Evolutionary conservation across 2,329 filamentous ascomycete genomes (phyloP), one percentile per base, ranked within the genome.

Genomic region (Verticillium klebahnii): DNA sequence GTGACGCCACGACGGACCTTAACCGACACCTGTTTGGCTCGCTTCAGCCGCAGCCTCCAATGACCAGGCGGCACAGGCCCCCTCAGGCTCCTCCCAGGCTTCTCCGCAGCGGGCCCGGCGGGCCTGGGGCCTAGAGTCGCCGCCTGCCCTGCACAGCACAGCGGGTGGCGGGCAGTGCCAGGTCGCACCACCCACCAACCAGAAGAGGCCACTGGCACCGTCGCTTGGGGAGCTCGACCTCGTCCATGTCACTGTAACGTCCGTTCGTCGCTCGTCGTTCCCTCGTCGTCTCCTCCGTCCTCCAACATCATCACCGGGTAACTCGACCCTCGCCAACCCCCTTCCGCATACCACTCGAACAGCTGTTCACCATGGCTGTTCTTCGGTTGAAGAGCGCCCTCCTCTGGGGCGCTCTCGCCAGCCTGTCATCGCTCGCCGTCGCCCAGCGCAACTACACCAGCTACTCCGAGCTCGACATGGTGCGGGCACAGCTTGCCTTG

Each of bases 401-500:
- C 64, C 70, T 77, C 61, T 58, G 78, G 59, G 75, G 75, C 65
- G 73, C 73, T 62, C 71, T 81, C 66, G 68, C 69, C 29, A 73
- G 74, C 65, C 69, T 82, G 70, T 75, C 78, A 63, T 73, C 73
- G 62, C 68, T 77, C n/a, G 78, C 78, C 39, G 71, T 68, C 65
- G 78, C 70, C 50, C 81, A 77, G 70, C 73, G 67, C 65, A 88
- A 88, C 71, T 84, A 83, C 66, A 84, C 85, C 60, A 89, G 88
- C 72, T 87, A 85, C 69, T 86, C 86, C 19, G 81, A 84, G 54
- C 73, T 82, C 66, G 85, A 86, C 67, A 86, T 83, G 77, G 79
- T 85, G 72, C 85, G 81, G 68, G 85, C 86, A 52, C 86, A 90
- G 72, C 81, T 93, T 71, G 84, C 89, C 40, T 78, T 93, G 56